Evolutionary conservation across 1,284 basidiomycete genomes (phyloP).

Genomic region (Ceratobasidium sp.): DNA sequence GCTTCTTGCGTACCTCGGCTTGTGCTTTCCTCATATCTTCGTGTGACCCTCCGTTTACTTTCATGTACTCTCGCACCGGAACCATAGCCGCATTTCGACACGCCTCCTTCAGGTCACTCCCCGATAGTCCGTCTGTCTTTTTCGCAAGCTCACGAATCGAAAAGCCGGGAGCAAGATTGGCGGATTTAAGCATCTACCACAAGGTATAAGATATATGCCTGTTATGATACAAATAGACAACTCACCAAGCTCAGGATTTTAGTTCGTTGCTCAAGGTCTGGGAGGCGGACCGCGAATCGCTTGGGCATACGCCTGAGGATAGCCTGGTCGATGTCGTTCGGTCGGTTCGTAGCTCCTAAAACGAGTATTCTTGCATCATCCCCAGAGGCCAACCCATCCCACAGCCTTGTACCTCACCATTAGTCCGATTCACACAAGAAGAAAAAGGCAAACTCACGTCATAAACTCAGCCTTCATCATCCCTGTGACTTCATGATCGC

Average conservation of each 20-base stretch:
- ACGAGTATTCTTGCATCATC: constrained; percentile 84
- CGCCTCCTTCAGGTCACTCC: constrained; percentile 94
- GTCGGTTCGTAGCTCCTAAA: constrained; percentile 96
- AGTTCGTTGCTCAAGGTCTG: constrained; percentile 83
- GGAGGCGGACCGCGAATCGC: constrained; percentile 92
- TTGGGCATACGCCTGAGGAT: constrained; percentile 98
- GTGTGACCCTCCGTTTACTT: constrained; percentile 65
- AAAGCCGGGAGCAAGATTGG: constrained; percentile 76
- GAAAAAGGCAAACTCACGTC: constrained; percentile 75
- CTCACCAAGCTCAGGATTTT: constrained; percentile 91
- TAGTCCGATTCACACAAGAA: constrained; percentile 28
- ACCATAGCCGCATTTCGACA: constrained; percentile 94
- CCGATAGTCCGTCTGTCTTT: constrained; percentile 84
- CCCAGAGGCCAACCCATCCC: constrained; percentile 95
- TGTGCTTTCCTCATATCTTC: constrained; percentile 59
- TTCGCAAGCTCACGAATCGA: constrained; percentile 77
- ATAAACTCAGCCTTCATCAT: constrained; percentile 99
- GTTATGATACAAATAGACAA: constrained; percentile 23
- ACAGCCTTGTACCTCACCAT: constrained; percentile 71
- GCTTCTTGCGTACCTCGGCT: constrained; percentile 56
- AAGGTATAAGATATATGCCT: background rate
- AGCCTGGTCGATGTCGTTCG: constrained; percentile 95
- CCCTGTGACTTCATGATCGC: constrained; percentile 97
- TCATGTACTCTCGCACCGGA: constrained; percentile 90
- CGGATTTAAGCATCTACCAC: constrained; percentile 85